These are phyloP conservation scores for Diaporthe ilicicola DNA, from an alignment of 2,329 filamentous ascomycete species.

Conservation along the genomic window DNA sequence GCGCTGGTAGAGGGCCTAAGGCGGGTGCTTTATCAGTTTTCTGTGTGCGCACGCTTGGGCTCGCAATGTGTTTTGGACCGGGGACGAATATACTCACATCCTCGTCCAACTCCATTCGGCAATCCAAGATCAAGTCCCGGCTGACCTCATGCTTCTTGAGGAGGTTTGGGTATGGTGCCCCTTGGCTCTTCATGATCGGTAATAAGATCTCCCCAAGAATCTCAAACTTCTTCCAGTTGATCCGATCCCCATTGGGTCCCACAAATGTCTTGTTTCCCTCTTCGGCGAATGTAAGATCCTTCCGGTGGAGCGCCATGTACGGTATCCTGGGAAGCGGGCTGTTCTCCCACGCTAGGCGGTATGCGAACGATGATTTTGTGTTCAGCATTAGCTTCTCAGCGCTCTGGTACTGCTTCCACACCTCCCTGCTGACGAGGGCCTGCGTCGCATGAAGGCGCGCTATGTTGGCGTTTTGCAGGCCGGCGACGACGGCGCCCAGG, in stretches of 20 bases:
- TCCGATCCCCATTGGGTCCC: constrained; percentile 73
- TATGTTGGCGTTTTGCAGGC: constrained; percentile 87
- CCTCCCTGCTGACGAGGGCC: constrained; percentile 74
- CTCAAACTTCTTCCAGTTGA: constrained; percentile 99
- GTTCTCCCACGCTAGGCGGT: constrained; percentile 98
- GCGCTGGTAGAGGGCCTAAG: constrained; percentile 32
- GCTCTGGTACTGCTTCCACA: constrained; percentile 86
- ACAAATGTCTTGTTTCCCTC: constrained; percentile 93
- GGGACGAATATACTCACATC: constrained; percentile 70
- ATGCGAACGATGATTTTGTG: constrained; percentile 91
- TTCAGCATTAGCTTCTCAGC: constrained; percentile 92
- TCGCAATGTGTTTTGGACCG: background rate
- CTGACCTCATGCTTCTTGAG: constrained; percentile 71
- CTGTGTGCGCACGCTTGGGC: background rate
- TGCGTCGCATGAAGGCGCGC: constrained; percentile 84
- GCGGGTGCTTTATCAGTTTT: background rate
- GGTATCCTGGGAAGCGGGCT: constrained; percentile 89
- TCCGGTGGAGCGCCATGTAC: constrained; percentile 87
- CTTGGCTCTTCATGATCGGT: constrained; percentile 91
- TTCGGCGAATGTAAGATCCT: constrained; percentile 90
- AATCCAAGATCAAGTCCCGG: constrained; percentile 80
- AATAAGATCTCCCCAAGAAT: constrained; percentile 92
- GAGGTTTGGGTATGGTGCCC: constrained; percentile 79
- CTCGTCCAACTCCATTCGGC: constrained; percentile 83
- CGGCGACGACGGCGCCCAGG: constrained; percentile 90